Evolutionary conservation across 805 yeast genomes (phyloP).

Genomic region (Isabelozyma pseudorhagii): DNA sequence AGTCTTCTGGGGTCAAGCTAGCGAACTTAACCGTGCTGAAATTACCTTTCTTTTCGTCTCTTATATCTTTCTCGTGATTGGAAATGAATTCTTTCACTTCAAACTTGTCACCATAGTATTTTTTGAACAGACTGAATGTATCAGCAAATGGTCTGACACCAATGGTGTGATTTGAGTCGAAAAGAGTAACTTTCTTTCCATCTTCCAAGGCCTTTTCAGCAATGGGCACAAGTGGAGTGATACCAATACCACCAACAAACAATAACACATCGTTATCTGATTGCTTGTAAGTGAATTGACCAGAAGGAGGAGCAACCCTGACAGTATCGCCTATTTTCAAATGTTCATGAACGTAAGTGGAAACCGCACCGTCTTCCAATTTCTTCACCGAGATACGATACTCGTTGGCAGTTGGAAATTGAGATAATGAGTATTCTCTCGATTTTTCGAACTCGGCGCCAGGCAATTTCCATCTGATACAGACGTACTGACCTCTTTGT

Average conservation of each 20-base stretch:
- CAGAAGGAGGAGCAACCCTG: conserved; percentile 57
- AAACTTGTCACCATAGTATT: conserved; percentile 10
- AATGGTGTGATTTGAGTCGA: conserved; percentile 27
- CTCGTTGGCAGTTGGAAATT: conserved; percentile 26
- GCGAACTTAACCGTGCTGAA: conserved; percentile 5
- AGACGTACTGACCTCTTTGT: conserved; percentile 47
- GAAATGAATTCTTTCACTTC: conserved; percentile 19
- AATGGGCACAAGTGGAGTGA: conserved; percentile 61
- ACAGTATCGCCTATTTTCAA: conserved; percentile 48
- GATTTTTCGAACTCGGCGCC: conserved; percentile 40
- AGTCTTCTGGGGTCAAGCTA: conserved; percentile 13
- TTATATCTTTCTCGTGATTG: conserved; percentile 2
- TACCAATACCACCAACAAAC: conserved; percentile 64
- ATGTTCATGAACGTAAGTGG: conserved; percentile 46
- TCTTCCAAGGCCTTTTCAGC: conserved; percentile 35
- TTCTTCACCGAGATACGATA: conserved; percentile 59
- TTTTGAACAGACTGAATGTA: conserved; percentile 14
- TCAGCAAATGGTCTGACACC: conserved; percentile 20
- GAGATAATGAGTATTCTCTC: conserved; percentile 61
- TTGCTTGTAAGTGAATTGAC: conserved; percentile 42
- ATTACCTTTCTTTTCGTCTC: not conserved
- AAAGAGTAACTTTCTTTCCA: conserved; percentile 28
- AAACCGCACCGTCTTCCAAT: conserved; percentile 47
- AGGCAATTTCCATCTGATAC: conserved; percentile 29
- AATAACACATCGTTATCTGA: conserved; percentile 32